phyloP scores from a whole-genome alignment of 495 filamentous ascomycete species.

The Penicillium roqueforti region DNA sequence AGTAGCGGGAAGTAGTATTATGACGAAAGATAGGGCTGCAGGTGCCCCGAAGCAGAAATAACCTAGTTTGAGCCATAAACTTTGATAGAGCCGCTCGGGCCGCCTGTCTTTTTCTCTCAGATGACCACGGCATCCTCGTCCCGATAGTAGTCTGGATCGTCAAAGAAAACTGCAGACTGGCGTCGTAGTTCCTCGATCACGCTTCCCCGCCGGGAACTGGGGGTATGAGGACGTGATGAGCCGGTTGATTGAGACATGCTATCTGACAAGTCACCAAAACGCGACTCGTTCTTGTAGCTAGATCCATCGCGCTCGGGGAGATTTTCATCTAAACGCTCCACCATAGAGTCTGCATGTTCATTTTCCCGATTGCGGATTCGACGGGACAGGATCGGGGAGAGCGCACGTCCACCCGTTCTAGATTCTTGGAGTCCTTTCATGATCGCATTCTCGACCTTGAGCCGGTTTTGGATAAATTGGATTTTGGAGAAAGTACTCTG shows the following conservation, averaged over 20 bases:
- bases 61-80: conserved; percentile 12
- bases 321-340: conserved; percentile 29
- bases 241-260: conserved; percentile 26
- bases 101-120: conserved; percentile 15
- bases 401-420: conserved; percentile 21
- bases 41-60: conserved; percentile 15
- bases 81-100: conserved; percentile 14
- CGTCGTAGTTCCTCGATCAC: conserved; percentile 56
- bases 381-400: conserved; percentile 28
- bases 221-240: conserved; percentile 26
- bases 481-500: conserved; percentile 84
- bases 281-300: conserved; percentile 23
- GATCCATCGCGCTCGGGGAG: conserved; percentile 29
- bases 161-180: conserved; percentile 60
- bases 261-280: conserved; percentile 22
- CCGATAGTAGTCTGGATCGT: conserved; percentile 46
- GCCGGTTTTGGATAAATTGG: conserved; percentile 80
- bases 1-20: conserved; percentile 5
- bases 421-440: conserved; percentile 64
- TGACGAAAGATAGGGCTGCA: conserved; percentile 21
- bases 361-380: conserved; percentile 20
- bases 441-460: conserved; percentile 76
- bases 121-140: conserved; percentile 28
- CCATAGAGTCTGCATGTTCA: conserved; percentile 20
- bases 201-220: conserved; percentile 35